Evolutionary conservation across 1,139 yeast genomes (phyloP).

Genomic region (Geotrichum macrosporum): DNA sequence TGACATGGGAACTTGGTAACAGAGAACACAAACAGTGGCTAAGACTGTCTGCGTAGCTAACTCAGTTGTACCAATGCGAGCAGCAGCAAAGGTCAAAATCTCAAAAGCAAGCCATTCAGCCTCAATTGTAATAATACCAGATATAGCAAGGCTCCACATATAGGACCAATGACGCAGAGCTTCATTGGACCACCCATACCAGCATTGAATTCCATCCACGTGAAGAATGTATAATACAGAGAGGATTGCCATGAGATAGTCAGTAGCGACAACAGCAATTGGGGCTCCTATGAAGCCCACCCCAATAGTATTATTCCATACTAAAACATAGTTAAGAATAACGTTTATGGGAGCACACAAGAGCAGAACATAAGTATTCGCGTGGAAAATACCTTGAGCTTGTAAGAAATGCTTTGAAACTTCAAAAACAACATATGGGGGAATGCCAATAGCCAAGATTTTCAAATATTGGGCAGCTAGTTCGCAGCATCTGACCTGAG

Average conservation of each 20-base stretch:
- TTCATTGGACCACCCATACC: constrained; percentile 56
- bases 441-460: constrained; percentile 68
- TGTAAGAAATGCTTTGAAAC: constrained; percentile 76
- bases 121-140: constrained; percentile 80
- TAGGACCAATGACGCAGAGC: constrained; percentile 54
- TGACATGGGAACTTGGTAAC: constrained; percentile 85
- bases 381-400: constrained; percentile 90
- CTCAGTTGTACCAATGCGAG: constrained; percentile 73
- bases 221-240: constrained; percentile 50
- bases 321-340: constrained; percentile 65
- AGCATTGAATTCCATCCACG: constrained; percentile 63
- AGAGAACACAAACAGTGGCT: constrained; percentile 69
- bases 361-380: constrained; percentile 72
- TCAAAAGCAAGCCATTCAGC: constrained; percentile 87
- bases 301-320: constrained; percentile 64
- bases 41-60: constrained; percentile 86
- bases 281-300: constrained; percentile 68
- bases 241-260: constrained; percentile 57
- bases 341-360: constrained; percentile 79
- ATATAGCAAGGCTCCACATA: constrained; percentile 64
- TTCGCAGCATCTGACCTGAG: constrained; percentile 51
- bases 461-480: constrained; percentile 64
- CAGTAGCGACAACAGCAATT: constrained; percentile 55
- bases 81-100: constrained; percentile 61
- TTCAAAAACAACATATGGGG: constrained; percentile 80